Conservation (phyloP, 1,139 yeast genomes). For the Diutina siamensis region DNA sequence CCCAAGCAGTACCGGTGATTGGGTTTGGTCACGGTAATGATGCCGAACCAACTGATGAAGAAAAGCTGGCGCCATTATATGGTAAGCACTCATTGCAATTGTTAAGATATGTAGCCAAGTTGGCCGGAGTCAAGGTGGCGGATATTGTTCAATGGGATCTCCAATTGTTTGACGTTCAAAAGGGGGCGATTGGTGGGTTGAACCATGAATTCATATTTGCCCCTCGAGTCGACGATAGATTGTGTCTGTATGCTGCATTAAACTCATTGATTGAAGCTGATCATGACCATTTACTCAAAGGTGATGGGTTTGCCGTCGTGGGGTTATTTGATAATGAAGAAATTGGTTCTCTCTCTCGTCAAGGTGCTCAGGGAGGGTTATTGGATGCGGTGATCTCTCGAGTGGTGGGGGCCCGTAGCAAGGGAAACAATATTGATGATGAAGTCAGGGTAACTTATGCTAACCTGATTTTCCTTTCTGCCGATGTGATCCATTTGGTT, state of each 20-base stretch:
- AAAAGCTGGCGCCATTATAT: slow-evolving; percentile 46
- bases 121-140: slow-evolving; percentile 35
- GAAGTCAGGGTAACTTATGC: slow-evolving; percentile 20
- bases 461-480: slow-evolving; percentile 47
- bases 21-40: slow-evolving; percentile 33
- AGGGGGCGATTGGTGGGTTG: slow-evolving; percentile 50
- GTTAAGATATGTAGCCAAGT: slow-evolving; percentile 42
- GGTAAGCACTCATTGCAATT: slow-evolving; percentile 48
- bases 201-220: slow-evolving; percentile 50
- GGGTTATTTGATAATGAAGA: slow-evolving; percentile 53
- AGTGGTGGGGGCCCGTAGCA: slow-evolving; percentile 11
- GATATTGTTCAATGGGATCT: slow-evolving; percentile 48
- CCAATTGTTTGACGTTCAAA: slow-evolving; percentile 55
- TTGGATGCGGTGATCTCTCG: slow-evolving; percentile 2
- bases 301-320: slow-evolving; percentile 35
- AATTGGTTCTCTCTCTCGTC: slow-evolving; percentile 48
- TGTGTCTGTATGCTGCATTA: slow-evolving; percentile 52
- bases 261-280: slow-evolving; percentile 35
- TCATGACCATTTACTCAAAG: slow-evolving; percentile 13
- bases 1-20: slow-evolving; percentile 50
- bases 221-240: slow-evolving; percentile 56
- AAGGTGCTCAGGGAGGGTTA: slow-evolving; percentile 40
- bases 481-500: slow-evolving; percentile 55
- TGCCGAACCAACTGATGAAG: slow-evolving; percentile 39
- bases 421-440: slow-evolving; percentile 7